Base-by-base conservation (phyloP, 2,329 filamentous ascomycete species). In the Epichloe aotearoae region DNA sequence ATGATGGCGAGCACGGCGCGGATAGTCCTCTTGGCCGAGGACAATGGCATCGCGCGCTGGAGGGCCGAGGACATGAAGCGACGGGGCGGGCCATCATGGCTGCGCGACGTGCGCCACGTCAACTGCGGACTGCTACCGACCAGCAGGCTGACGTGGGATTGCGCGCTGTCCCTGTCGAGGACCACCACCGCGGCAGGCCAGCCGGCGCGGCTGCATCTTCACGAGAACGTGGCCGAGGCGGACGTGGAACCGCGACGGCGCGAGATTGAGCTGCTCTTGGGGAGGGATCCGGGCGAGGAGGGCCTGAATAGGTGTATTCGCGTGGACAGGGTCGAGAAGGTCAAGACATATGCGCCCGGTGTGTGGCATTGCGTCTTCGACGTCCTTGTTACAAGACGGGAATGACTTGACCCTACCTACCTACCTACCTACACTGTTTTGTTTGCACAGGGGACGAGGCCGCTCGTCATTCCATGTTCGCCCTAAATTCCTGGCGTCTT, bases 301-400 rank as follows among this genome's bases (percentile, higher is more conserved):
- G 53, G 46, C 12, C 12, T 44, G 20, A 38, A 49, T n/a, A 62
- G 62, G 19, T 50, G 54, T 3, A 64, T 68, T 12, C 59, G 57
- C 23, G 71, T 76, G 37, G 73, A 76, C 55, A 76, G 83, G 64
- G 74, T 81, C 39, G 80, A 84, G 66, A 67, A 73, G 56, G 82
- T 85, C 61, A 85, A 86, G 71, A 84, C 80, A 47, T 84, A 79
- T 70, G 82, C 81, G 57, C 82, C 82, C 30, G 79, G 74, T 0
- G 79, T 85, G 7, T 83, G 80, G 80, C 82, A 86, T 66, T 82
- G 79, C 57, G 82, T 85, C 51, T 84, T 83, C 65, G 82, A 86
- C 64, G 69, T 84, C 19, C 71, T 76, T 66, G 67, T 76, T 66
- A 70, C 58, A 62, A 57, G 61, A 38, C 10, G 14, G 14, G 8